Base-by-base conservation (phyloP, 2,329 filamentous ascomycete genomes). In the Fusarium gaditjirri region DNA sequence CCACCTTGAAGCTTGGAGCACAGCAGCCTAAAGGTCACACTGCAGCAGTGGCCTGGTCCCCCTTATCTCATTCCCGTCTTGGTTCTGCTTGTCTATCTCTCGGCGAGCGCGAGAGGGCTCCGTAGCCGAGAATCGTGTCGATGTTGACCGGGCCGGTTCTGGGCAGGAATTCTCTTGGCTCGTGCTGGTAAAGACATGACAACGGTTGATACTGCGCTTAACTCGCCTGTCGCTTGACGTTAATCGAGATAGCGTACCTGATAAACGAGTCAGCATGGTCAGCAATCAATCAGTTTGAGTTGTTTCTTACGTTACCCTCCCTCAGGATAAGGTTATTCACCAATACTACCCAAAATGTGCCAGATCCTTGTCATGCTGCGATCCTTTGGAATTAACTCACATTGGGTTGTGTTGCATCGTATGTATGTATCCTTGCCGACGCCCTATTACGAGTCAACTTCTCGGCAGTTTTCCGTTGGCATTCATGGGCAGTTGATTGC, bases 51-150 rank as follows among this genome's bases (percentile, higher is more conserved):
- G 25, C 53, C 62, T 65, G 33, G 54, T 42, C 66, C 58, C 61
- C 63, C 27, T 47, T 73, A 64, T 71, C 66, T 73, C 38, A 52
- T 59, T 73, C 50, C 70, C 67, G 62, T 60, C 54, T 67, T 67
- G 41, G 62, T 61, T 25, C 44, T 54, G 49, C 38, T 50, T 61
- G 54, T 52, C 42, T 54, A 52, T 47, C n/a, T 54, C 59, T 70
- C 70, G 70, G 70, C 61, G 53, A 73, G 53, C 39, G 65, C 70
- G 70, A 73, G 43, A 55, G 42, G 36, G 49, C 35, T 53, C 38
- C 46, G 57, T 54, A 60, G 36, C 56, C 52, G 54, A 67, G 36
- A 62, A 62, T 47, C 46, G 50, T 49, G 46, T 61, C 31, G 29
- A 57, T 27, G 21, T 46, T 47, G 42, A 47, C 65, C 65, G 70